A percentile compares a stretch with the other conserved stretches of the same genome.
phyloP scores from a whole-genome alignment of 768 basidiomycete genomes.

The Lyophyllum semitale region DNA sequence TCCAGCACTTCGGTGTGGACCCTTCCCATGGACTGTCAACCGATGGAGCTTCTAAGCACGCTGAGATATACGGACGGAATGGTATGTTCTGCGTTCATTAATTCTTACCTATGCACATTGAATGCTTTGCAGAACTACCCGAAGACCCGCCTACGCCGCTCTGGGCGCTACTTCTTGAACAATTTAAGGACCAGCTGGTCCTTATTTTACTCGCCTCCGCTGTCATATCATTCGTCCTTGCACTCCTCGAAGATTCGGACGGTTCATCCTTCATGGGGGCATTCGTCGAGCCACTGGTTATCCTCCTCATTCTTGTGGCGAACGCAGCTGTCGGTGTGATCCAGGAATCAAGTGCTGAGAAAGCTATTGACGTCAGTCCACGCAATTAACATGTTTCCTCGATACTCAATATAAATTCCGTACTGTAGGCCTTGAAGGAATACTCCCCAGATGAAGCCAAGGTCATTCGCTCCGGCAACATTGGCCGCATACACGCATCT shows the following conservation, averaged over 20 bases:
- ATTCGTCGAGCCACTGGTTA: slow-evolving; percentile 94
- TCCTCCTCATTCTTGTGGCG: slow-evolving; percentile 92
- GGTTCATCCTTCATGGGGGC: slow-evolving; percentile 73
- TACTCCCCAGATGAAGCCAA: slow-evolving; percentile 98
- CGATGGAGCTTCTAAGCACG: slow-evolving; percentile 71
- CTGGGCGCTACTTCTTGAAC: slow-evolving; percentile 95
- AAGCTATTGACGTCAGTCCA: slow-evolving; percentile 88
- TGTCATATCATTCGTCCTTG: slow-evolving; percentile 89
- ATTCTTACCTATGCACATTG: neutral
- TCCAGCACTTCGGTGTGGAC: slow-evolving; percentile 75
- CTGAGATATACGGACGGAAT: slow-evolving; percentile 83
- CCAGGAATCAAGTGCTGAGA: slow-evolving; percentile 95
- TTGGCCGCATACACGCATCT: slow-evolving; percentile 77
- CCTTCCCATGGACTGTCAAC: slow-evolving; percentile 60
- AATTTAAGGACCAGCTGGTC: slow-evolving; percentile 98
- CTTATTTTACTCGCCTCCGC: slow-evolving; percentile 95
- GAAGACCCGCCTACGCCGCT: slow-evolving; percentile 90
- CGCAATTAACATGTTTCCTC: slow-evolving; percentile 8
- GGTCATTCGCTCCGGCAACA: slow-evolving; percentile 72
- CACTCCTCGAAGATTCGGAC: slow-evolving; percentile 79
- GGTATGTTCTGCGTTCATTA: slow-evolving; percentile 42
- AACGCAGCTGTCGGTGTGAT: slow-evolving; percentile 98
- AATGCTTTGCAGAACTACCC: slow-evolving; percentile 69
- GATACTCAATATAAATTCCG: slow-evolving; percentile 4
- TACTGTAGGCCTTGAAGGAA: slow-evolving; percentile 85